These are phyloP conservation scores for Pythium utonaiense DNA, from an alignment of 352 stramenopile species.

Conservation along the genomic window DNA sequence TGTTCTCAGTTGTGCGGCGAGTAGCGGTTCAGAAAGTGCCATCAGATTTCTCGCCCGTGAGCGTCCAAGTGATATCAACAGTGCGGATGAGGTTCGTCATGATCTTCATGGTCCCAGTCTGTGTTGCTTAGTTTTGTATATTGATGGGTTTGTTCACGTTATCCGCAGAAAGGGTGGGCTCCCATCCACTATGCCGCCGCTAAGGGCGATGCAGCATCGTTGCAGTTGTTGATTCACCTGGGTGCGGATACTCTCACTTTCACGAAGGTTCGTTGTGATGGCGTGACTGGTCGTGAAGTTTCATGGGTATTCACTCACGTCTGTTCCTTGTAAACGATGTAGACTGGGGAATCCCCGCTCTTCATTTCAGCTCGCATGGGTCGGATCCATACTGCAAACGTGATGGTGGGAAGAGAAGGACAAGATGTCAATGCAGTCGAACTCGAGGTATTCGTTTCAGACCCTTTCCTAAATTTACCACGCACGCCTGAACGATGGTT, in stretches of 20 bases:
- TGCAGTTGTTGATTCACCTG: background rate
- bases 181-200: background rate
- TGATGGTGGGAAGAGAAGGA: background rate
- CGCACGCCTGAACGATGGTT: too few species aligned
- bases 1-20: background rate
- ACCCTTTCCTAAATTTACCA: too few species aligned
- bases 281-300: too few species aligned
- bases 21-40: background rate
- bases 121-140: too few species aligned
- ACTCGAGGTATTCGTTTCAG: too few species aligned
- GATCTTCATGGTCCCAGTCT: too few species aligned
- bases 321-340: too few species aligned
- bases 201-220: background rate
- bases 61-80: background rate
- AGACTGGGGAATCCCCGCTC: background rate
- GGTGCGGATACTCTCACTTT: background rate
- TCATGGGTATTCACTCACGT: too few species aligned
- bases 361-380: background rate
- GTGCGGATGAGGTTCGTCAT: background rate
- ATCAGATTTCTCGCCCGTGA: background rate
- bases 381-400: background rate
- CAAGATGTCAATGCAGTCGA: background rate
- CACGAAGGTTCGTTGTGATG: background rate
- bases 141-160: too few species aligned
- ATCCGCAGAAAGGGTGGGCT: background rate